These are phyloP conservation scores for Fusarium siculi DNA, from an alignment of 2,329 filamentous ascomycete genomes.

Conservation along the genomic window DNA sequence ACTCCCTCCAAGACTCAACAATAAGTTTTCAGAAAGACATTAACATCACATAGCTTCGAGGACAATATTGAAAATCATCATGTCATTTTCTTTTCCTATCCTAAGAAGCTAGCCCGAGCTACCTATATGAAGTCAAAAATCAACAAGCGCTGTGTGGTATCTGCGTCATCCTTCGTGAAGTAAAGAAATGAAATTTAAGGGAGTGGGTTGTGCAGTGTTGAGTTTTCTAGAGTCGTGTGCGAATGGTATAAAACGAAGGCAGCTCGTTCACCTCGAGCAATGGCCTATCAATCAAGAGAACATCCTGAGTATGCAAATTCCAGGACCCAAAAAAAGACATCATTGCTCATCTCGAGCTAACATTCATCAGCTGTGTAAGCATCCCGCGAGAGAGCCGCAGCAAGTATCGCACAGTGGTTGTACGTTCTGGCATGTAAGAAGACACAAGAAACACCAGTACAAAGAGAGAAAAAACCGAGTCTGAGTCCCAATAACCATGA, in stretches of 20 bases:
- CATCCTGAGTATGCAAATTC: slow-evolving; percentile 6
- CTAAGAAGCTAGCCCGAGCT: slow-evolving; percentile 38
- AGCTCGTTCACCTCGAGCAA: slow-evolving; percentile 1
- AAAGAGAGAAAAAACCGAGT: slow-evolving; percentile 1
- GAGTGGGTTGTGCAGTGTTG: slow-evolving; percentile 25
- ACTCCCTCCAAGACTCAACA: not conserved
- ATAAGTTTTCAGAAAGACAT: not conserved
- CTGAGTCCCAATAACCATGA: not conserved
- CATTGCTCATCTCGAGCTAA: slow-evolving; percentile 43
- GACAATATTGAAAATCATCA: slow-evolving; percentile 4
- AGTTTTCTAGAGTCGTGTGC: slow-evolving; percentile 36
- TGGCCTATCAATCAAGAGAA: slow-evolving; percentile 29
- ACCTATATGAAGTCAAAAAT: slow-evolving; percentile 30
- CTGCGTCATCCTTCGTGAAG: slow-evolving; percentile 28
- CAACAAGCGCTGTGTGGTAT: slow-evolving; percentile 34
- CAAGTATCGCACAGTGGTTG: slow-evolving; percentile 40
- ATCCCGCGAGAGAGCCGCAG: slow-evolving; percentile 45
- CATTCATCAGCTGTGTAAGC: slow-evolving; percentile 43
- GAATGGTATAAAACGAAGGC: slow-evolving; percentile 32
- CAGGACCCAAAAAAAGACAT: slow-evolving; percentile 29
- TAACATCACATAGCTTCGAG: not conserved
- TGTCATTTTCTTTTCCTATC: slow-evolving; percentile 37
- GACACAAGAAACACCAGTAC: slow-evolving; percentile 8
- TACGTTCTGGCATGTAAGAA: slow-evolving; percentile 37
- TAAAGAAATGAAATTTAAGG: slow-evolving; percentile 13